These are phyloP conservation scores for Themeda triandra DNA, from an alignment of 176 grass and related monocot genomes.

Conservation along the genomic window DNA sequence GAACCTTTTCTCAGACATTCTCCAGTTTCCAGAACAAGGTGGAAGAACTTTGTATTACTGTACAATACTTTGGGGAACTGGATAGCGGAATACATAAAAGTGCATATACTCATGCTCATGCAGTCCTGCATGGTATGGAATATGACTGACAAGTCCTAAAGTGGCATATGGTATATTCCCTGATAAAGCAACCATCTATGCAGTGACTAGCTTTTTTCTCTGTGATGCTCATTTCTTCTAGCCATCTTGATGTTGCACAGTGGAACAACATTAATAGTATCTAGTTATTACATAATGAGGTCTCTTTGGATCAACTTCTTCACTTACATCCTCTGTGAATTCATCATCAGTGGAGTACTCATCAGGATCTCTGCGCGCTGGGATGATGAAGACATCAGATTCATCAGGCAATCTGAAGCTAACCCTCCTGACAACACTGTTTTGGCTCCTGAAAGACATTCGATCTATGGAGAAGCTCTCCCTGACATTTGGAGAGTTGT, in stretches of 20 bases:
- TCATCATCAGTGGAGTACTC: constrained; percentile 29
- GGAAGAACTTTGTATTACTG: neutral
- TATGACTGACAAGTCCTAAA: neutral
- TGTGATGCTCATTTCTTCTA: constrained; percentile 9
- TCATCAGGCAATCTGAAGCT: constrained; percentile 50
- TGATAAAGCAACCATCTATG: constrained; percentile 9
- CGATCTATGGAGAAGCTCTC: constrained; percentile 48
- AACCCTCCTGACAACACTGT: constrained; percentile 46
- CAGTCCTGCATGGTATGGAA: neutral
- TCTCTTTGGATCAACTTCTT: constrained; percentile 37
- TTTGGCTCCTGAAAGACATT: constrained; percentile 40
- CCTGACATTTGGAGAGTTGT: constrained; percentile 23
- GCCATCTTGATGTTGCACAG: neutral
- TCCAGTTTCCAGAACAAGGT: constrained; percentile 14
- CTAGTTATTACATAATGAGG: constrained; percentile 18
- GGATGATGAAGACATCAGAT: constrained; percentile 53
- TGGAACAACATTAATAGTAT: constrained; percentile 17
- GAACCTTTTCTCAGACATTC: constrained; percentile 8
- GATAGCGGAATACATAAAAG: constrained; percentile 8
- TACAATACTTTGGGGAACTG: constrained; percentile 9
- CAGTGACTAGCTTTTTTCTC: neutral
- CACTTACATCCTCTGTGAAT: constrained; percentile 14
- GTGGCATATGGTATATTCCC: constrained; percentile 14
- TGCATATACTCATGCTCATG: constrained; percentile 8
- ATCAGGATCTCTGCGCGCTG: constrained; percentile 32